These are phyloP conservation scores for Datisca glomerata DNA, from an alignment of 306 rosid genomes.

Conservation along the genomic window DNA sequence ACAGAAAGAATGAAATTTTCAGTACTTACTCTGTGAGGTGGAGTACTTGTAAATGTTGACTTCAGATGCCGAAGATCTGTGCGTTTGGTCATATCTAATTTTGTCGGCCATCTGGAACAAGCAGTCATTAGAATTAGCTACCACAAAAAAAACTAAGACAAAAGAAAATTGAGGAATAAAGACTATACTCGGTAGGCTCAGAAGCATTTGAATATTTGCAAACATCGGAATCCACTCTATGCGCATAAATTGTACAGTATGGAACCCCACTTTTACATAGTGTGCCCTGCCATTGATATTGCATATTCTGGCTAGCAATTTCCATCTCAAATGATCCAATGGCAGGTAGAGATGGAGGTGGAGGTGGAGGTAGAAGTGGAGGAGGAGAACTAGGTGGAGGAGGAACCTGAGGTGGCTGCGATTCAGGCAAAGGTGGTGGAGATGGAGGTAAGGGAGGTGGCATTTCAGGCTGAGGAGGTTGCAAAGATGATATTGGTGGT, in stretches of 20 bases:
- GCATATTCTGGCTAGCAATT: conserved; percentile 29
- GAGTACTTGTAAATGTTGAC: conserved; percentile 66
- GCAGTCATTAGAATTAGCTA: conserved; percentile 7
- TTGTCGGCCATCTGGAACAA: conserved; percentile 83
- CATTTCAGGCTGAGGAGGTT: conserved; percentile 62
- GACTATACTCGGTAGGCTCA: conserved; percentile 77
- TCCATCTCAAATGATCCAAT: conserved; percentile 36
- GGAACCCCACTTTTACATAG: conserved; percentile 89
- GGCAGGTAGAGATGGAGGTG: conserved; percentile 43
- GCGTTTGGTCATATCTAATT: conserved; percentile 92
- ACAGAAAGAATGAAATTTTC: conserved; percentile 16
- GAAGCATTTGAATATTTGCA: conserved; percentile 66
- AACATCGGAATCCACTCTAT: conserved; percentile 51
- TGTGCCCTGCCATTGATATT: conserved; percentile 71
- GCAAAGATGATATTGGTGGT: conserved; percentile 47
- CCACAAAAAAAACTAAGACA: conserved; percentile 9
- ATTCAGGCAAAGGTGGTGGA: conserved; percentile 76
- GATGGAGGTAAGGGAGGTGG: conserved; percentile 72
- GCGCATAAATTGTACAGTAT: conserved; percentile 74
- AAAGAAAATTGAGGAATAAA: conserved; percentile 10
- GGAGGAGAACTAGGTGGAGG: conserved; percentile 80
- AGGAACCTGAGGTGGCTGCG: conserved; percentile 66
- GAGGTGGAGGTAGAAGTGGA: conserved; percentile 36
- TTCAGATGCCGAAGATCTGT: conserved; percentile 78
- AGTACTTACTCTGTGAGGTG: conserved; percentile 65